Percentiles rank a stretch among this genome's conserved stretches.
phyloP scores from a whole-genome alignment of 352 stramenopile genomes.

The Synura sp. region DNA sequence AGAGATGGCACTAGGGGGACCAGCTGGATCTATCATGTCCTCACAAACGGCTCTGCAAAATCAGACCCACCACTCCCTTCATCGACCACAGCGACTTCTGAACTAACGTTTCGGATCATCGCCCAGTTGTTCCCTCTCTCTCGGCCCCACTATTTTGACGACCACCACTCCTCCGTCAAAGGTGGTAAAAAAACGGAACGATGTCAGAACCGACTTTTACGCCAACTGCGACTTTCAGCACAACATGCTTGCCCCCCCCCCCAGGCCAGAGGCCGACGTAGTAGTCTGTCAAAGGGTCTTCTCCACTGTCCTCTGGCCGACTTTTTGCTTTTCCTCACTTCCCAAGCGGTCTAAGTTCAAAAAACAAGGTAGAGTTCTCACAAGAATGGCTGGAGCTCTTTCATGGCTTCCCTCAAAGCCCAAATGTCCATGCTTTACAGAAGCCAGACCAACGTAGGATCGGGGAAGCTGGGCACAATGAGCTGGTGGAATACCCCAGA shows the following conservation, averaged over 20 bases:
- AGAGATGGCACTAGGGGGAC: not conserved
- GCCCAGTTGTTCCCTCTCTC: slow-evolving; percentile 7
- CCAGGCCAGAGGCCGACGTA: not conserved
- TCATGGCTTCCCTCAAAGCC: too few relatives aligned
- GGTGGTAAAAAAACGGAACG: not conserved
- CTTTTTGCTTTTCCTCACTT: not conserved
- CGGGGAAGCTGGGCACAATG: too few relatives aligned
- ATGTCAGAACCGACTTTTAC: slow-evolving; percentile 20
- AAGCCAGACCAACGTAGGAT: too few relatives aligned
- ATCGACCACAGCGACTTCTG: slow-evolving; percentile 12
- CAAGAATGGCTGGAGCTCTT: too few relatives aligned
- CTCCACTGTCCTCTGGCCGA: slow-evolving; percentile 16
- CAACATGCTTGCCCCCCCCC: slow-evolving; percentile 6
- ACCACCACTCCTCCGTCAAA: slow-evolving; percentile 9
- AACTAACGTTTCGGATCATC: not conserved
- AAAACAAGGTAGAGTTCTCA: too few relatives aligned
- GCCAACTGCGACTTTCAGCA: slow-evolving; percentile 8
- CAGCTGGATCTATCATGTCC: slow-evolving; percentile 12
- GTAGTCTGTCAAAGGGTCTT: slow-evolving; percentile 4
- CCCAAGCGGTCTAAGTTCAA: slow-evolving; percentile 7
- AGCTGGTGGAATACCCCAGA: too few relatives aligned
- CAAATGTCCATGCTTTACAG: too few relatives aligned
- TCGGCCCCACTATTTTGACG: slow-evolving; percentile 1
- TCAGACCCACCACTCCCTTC: not conserved
- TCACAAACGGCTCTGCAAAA: slow-evolving; percentile 4